Base-by-base conservation (phyloP, 495 filamentous ascomycete species). In the Penicillium ochrochloron region DNA sequence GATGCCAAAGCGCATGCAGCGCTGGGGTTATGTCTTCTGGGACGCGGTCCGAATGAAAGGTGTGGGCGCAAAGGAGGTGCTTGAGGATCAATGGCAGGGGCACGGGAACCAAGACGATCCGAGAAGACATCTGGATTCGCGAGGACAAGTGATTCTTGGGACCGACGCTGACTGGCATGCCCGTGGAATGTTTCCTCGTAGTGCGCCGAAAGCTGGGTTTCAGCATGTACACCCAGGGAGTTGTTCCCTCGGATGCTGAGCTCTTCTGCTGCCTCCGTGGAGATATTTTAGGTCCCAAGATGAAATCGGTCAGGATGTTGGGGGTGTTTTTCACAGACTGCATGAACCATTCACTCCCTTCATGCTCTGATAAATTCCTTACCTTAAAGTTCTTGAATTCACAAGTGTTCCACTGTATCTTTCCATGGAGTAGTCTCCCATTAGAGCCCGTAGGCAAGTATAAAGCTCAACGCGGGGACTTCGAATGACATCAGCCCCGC, bases 1-100 rank as follows among this genome's bases (percentile, higher is more conserved):
- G 52, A 29, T 35, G 35, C 71, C 10, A 37, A 4, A 10, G 41
- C 17, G 23, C 2, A 9, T 70, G 1, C 51, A 52, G 14, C 0
- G 4, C 33, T 71, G 66, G 70, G 72, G 70, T 1, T 70, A 66
- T 39, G 63, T 67, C 5, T 65, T 71, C 57, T 74, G 73, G 71
- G 72, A 73, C 48, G 50, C 62, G 2, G 39, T 11, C 14, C 65
- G 68, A 27, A 21, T 74, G 7, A 57, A 65, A 39, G 0, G 23
- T n/a, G 53, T 54, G 27, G 57, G 46, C 4, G 60, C 57, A 5
- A 27, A 59, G 29, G 41, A 63, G 44, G 50, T 52, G 5, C 17
- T 44, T n/a, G 8, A 21, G n/a, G 1, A 3, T 3, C 41, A 44
- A 9, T 44, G 37, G 2, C 0, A 2, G 12, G 0, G 12, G 37